phyloP scores from a whole-genome alignment of 1,284 basidiomycete genomes.

The Cryptococcus maquisensis region DNA sequence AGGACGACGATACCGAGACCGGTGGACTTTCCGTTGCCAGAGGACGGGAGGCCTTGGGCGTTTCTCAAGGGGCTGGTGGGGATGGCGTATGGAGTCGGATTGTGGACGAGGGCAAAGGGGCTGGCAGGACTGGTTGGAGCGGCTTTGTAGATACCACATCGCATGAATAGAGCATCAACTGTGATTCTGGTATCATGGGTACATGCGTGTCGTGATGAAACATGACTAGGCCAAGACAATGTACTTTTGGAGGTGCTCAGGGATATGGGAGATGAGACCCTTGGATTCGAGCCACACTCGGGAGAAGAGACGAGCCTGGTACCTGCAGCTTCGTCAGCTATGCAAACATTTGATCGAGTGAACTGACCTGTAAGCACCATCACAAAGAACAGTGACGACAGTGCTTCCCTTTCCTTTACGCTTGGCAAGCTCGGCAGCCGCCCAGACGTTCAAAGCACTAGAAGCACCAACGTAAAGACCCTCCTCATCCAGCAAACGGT shows the following conservation, averaged over 20 bases:
- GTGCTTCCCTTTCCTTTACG: constrained; percentile 74
- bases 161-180: no score
- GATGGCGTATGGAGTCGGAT: constrained; percentile 64
- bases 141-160: constrained; percentile 1
- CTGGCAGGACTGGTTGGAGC: constrained; percentile 28
- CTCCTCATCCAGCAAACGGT: constrained; percentile 85
- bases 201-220: not conserved
- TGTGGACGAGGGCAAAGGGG: constrained; percentile 27
- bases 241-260: constrained; percentile 77
- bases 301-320: constrained; percentile 95
- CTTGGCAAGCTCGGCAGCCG: constrained; percentile 81
- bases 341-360: not conserved
- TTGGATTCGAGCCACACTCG: constrained; percentile 88
- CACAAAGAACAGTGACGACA: constrained; percentile 85
- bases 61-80: constrained; percentile 69
- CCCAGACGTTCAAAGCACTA: constrained; percentile 91
- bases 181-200: not conserved
- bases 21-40: constrained; percentile 34
- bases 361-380: constrained; percentile 77
- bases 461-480: constrained; percentile 96
- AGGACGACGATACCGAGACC: constrained; percentile 73
- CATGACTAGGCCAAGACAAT: constrained; percentile 60
- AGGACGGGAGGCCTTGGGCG: constrained; percentile 55
- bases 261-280: constrained; percentile 72
- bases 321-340: constrained; percentile 47